A percentile compares a stretch with the other conserved stretches of the same genome.
Conservation (phyloP, 257 asterid genomes). For the Solanum pinnatisectum region DNA sequence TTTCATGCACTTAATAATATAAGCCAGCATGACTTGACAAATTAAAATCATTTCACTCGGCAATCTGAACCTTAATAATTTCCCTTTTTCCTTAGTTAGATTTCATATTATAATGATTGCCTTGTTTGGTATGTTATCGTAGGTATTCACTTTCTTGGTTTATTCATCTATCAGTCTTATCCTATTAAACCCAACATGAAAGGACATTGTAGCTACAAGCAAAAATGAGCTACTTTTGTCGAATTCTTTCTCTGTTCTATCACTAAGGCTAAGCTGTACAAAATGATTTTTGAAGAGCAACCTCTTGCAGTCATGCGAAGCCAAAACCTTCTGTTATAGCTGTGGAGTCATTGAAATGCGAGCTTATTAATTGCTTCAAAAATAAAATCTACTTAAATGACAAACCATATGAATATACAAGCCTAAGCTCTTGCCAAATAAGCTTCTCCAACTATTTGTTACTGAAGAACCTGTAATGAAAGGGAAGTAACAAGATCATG, state of each 20-base stretch:
- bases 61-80: neutral
- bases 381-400: neutral
- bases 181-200: neutral
- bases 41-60: neutral
- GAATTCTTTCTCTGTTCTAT: neutral
- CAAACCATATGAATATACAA: neutral
- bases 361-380: neutral
- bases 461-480: neutral
- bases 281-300: neutral
- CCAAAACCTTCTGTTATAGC: neutral
- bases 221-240: neutral
- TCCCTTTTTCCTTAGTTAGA: neutral
- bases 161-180: neutral
- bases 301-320: neutral
- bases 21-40: neutral
- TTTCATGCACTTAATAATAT: neutral
- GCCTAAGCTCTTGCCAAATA: neutral
- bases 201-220: neutral
- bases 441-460: neutral
- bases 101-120: neutral
- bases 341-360: neutral
- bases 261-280: neutral
- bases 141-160: neutral
- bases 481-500: neutral
- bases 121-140: neutral